Base-by-base conservation (phyloP, 306 rosid genomes). In the Bauhinia variegata region DNA sequence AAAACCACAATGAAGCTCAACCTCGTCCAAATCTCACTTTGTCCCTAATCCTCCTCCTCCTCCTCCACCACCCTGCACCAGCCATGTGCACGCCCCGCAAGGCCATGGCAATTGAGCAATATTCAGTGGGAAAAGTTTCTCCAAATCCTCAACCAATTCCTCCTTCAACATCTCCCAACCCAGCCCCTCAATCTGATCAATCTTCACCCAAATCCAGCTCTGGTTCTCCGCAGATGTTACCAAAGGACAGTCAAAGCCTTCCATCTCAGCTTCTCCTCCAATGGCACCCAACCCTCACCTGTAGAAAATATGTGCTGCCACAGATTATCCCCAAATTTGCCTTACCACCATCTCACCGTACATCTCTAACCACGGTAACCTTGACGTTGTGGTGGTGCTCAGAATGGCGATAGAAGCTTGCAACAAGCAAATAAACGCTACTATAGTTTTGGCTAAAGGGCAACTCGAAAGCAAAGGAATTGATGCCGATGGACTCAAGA, bases 281-380 rank as follows among this genome's bases (percentile, higher is more conserved):
- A 5, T 4, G 31, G 0, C 8, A 7, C 7, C 32, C 33, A 10
- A 62, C 0, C 56, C 5, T 51, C 8, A 3, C 0, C 8, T 76
- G 4, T 32, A 18, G 6, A 6, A 32, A 2, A 47, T 70, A 1
- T 76, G 80, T 37, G 19, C 31, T 60, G 67, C 57, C 43, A 76
- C 80, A 0, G 72, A 70, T 14, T 70, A 76, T 58, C 76, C 80
- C 0, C 57, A 63, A 14, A 3, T 63, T 13, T 76, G 80, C 34
- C 0, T 30, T 8, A 1, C 62, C 0, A 63, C 72, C 7, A 7
- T 70, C 1, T 0, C 7, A 8, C 76, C 76, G 10, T 13, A 15
- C 3, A 2, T 70, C 6, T 8, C 46, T 23, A 23, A 2, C 28
- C 28, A 23, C 46, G 13, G 0, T 14, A 11, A 4, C 13, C 3